Evolutionary conservation across 208 protist genomes (phyloP), one percentile per base, ranked within the genome.

Genomic region (Leishmania tarentolae): DNA sequence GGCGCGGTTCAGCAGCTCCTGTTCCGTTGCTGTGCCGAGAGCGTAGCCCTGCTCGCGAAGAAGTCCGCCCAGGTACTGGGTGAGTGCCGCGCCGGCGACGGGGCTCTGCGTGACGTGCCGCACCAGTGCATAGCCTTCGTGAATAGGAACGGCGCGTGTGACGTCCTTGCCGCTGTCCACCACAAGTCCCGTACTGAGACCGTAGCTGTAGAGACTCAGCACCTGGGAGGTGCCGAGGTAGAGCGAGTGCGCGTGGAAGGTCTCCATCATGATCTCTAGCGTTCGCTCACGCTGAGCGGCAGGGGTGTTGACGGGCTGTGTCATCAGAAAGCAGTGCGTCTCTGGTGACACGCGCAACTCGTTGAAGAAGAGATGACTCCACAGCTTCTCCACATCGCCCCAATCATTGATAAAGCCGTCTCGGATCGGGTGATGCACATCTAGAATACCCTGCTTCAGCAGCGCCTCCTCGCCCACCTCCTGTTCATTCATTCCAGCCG

Each of bases 221-320:
- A 99, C 94, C 82, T 96, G 92, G 42, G 96, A 98, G 3, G 90
- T 88, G 52, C 90, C 94, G 72, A 99, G 86, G 86, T 95, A 99
- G 40, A 99, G 87, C 17, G 94, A 95, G 81, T 98, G 93, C 2
- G 91, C 92, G 81, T 97, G 93, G 86, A 99, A 99, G 31, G 94
- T 98, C 78, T 99, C 96, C 94, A 99, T 98, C 91, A 99, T 97
- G 17, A 98, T 92, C 85, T 98, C 94, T 44, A 98, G 82, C 42
- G 93, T 98, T 63, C 92, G 91, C 87, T 98, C 96, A 81, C 93
- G 94, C 83, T 98, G 93, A 44, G 79, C 47, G 7, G 87, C 87
- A 19, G 92, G 93, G 11, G 95, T 90, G 75, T 97, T 96, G 44
- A 97, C 93, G 21, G 92, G 80, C 83, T 98, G 95, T 24, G 96